Conservation (phyloP, 1,139 yeast genomes). For the Taphrina pruni region DNA sequence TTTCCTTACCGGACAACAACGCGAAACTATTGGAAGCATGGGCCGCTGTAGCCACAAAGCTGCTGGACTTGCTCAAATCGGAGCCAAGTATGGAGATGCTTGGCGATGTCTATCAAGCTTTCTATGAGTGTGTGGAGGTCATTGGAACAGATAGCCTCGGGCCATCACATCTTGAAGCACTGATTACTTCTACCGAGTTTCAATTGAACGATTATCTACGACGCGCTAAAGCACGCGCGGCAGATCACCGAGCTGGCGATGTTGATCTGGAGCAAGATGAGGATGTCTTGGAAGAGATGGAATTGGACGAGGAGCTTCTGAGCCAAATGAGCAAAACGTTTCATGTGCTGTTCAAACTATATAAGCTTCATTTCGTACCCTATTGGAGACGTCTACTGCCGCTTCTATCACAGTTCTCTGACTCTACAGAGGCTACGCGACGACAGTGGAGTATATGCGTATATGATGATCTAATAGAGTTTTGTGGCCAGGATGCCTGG, state of each 20-base stretch:
- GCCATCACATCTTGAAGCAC: constrained; percentile 61
- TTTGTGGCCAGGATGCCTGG: constrained; percentile 71
- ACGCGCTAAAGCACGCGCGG: constrained; percentile 73
- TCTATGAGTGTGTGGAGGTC: constrained; percentile 69
- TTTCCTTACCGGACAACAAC: constrained; percentile 56
- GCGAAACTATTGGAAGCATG: constrained; percentile 68
- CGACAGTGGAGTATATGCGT: constrained; percentile 81
- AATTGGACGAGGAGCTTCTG: constrained; percentile 70
- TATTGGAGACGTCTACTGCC: constrained; percentile 61
- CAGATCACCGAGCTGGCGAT: constrained; percentile 66
- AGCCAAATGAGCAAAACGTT: constrained; percentile 84
- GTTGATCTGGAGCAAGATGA: constrained; percentile 67
- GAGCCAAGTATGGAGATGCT: constrained; percentile 88
- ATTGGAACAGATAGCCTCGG: constrained; percentile 68
- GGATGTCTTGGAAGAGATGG: constrained; percentile 73
- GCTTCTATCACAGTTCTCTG: constrained; percentile 50
- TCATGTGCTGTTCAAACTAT: constrained; percentile 72
- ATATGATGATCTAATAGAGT: constrained; percentile 79
- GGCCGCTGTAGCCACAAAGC: constrained; percentile 71
- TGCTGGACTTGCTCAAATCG: constrained; percentile 68
- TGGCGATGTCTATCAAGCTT: constrained; percentile 74
- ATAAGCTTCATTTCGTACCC: constrained; percentile 64
- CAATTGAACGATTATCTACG: constrained; percentile 72
- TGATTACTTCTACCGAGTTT: constrained; percentile 65
- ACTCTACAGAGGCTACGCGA: constrained; percentile 70